Evolutionary conservation across 75 land plant genomes (phyloP), one percentile per base, ranked within the genome.

Genomic region (Selaginella tamariscina): DNA sequence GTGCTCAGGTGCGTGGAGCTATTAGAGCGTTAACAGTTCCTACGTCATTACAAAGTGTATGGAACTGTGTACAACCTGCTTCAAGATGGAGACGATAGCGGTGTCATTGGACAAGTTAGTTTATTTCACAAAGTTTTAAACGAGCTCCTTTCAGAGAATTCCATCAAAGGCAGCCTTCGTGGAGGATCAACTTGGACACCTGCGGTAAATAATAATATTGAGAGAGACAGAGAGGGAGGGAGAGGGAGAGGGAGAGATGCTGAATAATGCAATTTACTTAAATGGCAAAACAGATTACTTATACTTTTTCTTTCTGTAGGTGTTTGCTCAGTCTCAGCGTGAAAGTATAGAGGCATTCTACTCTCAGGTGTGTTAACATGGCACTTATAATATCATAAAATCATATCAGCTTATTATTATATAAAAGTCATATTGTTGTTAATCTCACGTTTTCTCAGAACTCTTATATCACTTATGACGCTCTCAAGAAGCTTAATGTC

Each of bases 1-100:
- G n/a, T n/a, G n/a, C n/a, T n/a, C n/a, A n/a, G n/a, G n/a, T 95
- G 56, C 99, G 97, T 44, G 99, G 99, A 64, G 89, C 99, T 69
- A 65, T 87, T 15, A 84, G 92, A 65, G 92, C 83, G 27, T 62
- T 90, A 23, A 87, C 84, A 23, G 78, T 95, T 69, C 99, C 96
- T 24, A 90, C 87, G 66, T 88, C 87, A 68, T 72, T 91, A 31
- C 64, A 90, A 1, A 77, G 76, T 29, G 77, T 91, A 70, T 95
- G 99, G 99, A 82, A 44, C 60, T 76, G 73, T 13, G 74, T 95
- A 69, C 96, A 95, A 71, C 75, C 71, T 81, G 31, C 68, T 95
- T 64, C 81, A 72, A 66, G 85, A 87, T 30, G 65, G 76, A 56
- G 81, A 74, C 56, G 78, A 88, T 67, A 86, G 82, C 79, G 88